Evolutionary conservation across 345 rosid genomes (phyloP), one percentile per base, ranked within the genome.

Genomic region (Turnera subulata): DNA sequence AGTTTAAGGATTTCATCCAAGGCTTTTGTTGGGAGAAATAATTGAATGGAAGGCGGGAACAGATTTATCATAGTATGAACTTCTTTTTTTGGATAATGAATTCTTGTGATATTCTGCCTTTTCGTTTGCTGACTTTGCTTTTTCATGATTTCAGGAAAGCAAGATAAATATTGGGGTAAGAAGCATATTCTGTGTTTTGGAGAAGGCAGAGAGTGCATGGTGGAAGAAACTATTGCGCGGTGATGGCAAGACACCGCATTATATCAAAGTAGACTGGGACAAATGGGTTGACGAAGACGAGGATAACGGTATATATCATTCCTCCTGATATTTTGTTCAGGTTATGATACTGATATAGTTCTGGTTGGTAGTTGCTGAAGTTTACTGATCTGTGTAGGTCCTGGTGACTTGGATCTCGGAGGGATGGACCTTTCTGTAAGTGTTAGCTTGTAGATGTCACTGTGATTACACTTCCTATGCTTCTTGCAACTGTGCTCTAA

Each of bases 391-490:
- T 70, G 46, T n/a, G 55, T 60, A 81, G 96, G 82, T 74, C 21
- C 19, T 43, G 87, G 76, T 50, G 84, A 84, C 56, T 18, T 80
- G 62, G 84, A 82, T 62, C 21, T 78, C 50, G 92, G 83, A 55
- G 92, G 92, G 57, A 85, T 85, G 92, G 88, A 85, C 71, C 80
- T 85, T 49, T 85, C 91, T 49, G 91, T 85, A 74, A 57, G 88
- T 2, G 16, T 33, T 39, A 35, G 48, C 19, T 50, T 14, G n/a
- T 15, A 8, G 14, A 0, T 42, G 45, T 16, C 12, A 32, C 45
- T 6, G 21, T 12, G 18, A 19, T 18, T 46, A 18, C 20, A 11
- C 2, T 58, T 52, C 25, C 35, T 20, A 22, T 20, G 4, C 10
- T 21, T 25, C 35, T 33, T 22, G 39, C 19, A 46, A 23, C 62